These are phyloP conservation scores for Agapanthus africanus DNA, from an alignment of 106 monocot species.

Conservation along the genomic window DNA sequence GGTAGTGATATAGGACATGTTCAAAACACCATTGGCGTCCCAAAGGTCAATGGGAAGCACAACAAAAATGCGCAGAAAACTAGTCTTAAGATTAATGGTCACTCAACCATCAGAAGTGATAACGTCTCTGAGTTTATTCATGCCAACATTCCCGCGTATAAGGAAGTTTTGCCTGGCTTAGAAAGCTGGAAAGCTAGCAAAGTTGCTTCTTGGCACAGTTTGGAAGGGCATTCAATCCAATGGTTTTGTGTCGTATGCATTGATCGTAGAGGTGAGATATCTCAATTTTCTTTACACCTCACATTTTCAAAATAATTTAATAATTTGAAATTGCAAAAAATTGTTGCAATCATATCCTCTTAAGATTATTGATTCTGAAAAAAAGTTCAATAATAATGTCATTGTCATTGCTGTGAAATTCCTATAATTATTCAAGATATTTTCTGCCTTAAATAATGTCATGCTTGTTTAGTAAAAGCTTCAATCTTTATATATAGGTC, in stretches of 20 bases:
- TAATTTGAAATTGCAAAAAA: background rate
- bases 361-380: too few relatives aligned
- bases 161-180: conserved; percentile 62
- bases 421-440: background rate
- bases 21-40: conserved; percentile 17
- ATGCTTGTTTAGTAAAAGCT: background rate
- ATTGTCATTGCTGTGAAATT: background rate
- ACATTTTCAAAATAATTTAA: background rate
- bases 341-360: too few relatives aligned
- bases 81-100: conserved; percentile 68
- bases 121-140: conserved; percentile 36
- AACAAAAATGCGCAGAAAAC: conserved; percentile 39
- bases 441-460: background rate
- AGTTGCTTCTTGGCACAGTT: conserved; percentile 65
- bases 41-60: conserved; percentile 76
- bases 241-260: conserved; percentile 90
- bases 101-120: conserved; percentile 25
- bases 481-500: conserved; percentile 1
- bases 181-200: conserved; percentile 80
- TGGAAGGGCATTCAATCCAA: conserved; percentile 61
- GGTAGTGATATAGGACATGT: conserved; percentile 32
- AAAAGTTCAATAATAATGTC: too few relatives aligned
- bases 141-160: conserved; percentile 40
- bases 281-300: background rate
- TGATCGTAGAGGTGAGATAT: conserved; percentile 67